A percentile compares a stretch with the other conserved stretches of the same genome.
phyloP scores from a whole-genome alignment of 768 basidiomycete species.

The Chalciporus piperatus region DNA sequence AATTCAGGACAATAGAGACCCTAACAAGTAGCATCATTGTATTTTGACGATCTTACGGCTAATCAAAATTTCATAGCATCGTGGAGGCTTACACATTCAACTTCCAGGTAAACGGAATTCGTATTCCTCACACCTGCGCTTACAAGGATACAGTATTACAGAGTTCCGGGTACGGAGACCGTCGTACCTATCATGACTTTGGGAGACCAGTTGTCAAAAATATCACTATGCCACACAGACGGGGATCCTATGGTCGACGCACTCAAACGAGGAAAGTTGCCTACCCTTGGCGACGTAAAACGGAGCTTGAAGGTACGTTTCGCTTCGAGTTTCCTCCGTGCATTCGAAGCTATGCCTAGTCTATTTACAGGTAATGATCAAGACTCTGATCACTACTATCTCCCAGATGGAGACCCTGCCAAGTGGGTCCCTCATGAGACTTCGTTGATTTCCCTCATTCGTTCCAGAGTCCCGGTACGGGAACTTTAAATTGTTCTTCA shows the following conservation, averaged over 20 bases:
- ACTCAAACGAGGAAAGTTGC: conserved; percentile 55
- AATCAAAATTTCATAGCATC: conserved; percentile 47
- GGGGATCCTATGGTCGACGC: conserved; percentile 63
- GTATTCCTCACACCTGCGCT: neutral
- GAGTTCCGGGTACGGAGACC: conserved; percentile 55
- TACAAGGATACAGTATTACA: conserved; percentile 55
- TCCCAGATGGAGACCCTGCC: conserved; percentile 79
- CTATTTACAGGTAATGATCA: conserved; percentile 58
- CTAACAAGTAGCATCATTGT: conserved; percentile 60
- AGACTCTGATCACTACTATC: conserved; percentile 74
- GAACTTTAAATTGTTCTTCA: conserved; percentile 88
- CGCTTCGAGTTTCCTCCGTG: neutral
- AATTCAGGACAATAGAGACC: conserved; percentile 75
- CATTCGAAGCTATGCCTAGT: neutral
- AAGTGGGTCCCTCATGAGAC: conserved; percentile 42
- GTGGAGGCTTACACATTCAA: conserved; percentile 89
- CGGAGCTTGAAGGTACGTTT: conserved; percentile 66
- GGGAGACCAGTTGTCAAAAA: conserved; percentile 53
- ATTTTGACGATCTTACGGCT: conserved; percentile 9
- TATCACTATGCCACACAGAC: conserved; percentile 40
- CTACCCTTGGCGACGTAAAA: conserved; percentile 80
- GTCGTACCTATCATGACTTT: conserved; percentile 73
- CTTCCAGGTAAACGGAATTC: conserved; percentile 52
- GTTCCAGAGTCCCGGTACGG: conserved; percentile 71
- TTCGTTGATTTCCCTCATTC: neutral